Base-by-base conservation (phyloP, 2,329 filamentous ascomycete genomes). In the Thermoascus crustaceus region DNA sequence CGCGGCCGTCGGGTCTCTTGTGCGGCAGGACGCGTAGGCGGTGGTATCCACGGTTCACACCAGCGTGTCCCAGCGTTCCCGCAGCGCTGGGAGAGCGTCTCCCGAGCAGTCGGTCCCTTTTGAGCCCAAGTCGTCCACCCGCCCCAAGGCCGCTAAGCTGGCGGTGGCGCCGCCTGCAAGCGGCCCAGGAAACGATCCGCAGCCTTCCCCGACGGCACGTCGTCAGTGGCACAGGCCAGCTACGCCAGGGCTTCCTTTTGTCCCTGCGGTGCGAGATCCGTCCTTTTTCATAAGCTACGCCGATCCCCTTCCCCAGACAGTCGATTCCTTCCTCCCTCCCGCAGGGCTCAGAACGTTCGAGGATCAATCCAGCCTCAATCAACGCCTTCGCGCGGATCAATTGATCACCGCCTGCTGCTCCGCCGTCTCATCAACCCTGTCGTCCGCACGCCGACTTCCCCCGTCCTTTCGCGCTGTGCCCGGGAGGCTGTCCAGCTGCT, bases 251-350 rank as follows among this genome's bases (percentile, higher is more conserved):
- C 35, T 46, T 46, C 42, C 44, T 43, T 52, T 51, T 46, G 46
- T 53, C 48, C 43, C 49, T 29, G 26, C 26, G 26, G 26, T 16
- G 14, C 18, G 26, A 33, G 19, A 32, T 20, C 30, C 30, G 30
- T 32, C 25, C 38, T 38, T 41, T 55, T 58, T 61, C 58, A 60
- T 61, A 62, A 62, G 58, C 58, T 61, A 60, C 57, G 58, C 55
- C 58, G 58, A 62, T 62, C 58, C 57, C 57, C 57, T 58, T 54
- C 57, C 58, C 58, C 58, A 58, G 57, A 60, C 52, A 50, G 45
- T 38, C 46, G 46, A 14, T 26, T 18, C 32, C 24, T 46, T 34
- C 31, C 44, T 52, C 35, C 22, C 24, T 29, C n/a, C 26, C 26
- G 26, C 26, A 29, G 26, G 26, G 26, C 18, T 29, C 26, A 16